Evolutionary conservation across 768 basidiomycete genomes (phyloP).

Genomic region (Rhodosporidiobolus sp.): DNA sequence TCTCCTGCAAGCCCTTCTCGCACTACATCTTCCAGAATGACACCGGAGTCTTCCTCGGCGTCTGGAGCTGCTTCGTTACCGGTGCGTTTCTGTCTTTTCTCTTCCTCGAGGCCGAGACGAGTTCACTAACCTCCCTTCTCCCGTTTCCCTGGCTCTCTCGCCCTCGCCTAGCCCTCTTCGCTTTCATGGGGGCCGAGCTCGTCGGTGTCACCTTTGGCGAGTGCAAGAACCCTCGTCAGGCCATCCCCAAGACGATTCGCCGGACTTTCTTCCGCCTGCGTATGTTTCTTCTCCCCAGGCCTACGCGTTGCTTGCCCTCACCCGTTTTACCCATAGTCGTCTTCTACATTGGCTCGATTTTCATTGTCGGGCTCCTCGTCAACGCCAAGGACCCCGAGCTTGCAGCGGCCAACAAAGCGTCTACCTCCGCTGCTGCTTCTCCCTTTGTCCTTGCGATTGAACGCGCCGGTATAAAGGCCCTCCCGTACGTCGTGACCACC

Average conservation of each 20-base stretch:
- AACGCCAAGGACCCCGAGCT: constrained; percentile 67
- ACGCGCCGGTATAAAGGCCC: constrained; percentile 48
- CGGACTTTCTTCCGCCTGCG: constrained; percentile 52
- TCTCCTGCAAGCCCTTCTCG: constrained; percentile 34
- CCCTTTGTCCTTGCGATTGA: constrained; percentile 53
- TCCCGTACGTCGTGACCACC: constrained; percentile 50
- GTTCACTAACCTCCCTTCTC: neutral
- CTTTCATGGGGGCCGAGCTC: constrained; percentile 25
- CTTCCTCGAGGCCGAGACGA: too few species aligned
- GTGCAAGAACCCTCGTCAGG: constrained; percentile 40
- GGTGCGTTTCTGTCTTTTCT: neutral
- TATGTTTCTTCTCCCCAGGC: neutral
- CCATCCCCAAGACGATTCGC: constrained; percentile 60
- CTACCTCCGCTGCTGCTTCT: constrained; percentile 37
- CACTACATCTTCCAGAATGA: constrained; percentile 26
- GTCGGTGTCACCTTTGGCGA: constrained; percentile 35
- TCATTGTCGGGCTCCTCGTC: constrained; percentile 60
- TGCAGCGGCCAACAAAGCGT: constrained; percentile 45
- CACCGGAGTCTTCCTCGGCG: constrained; percentile 27
- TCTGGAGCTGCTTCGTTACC: constrained; percentile 23
- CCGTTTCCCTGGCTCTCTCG: neutral
- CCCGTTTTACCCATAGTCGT: constrained; percentile 73
- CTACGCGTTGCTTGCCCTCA: too few species aligned
- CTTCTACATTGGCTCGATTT: constrained; percentile 57
- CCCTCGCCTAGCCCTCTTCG: neutral